Evolutionary conservation across 345 rosid species (phyloP).

Genomic region (Geranium brycei): DNA sequence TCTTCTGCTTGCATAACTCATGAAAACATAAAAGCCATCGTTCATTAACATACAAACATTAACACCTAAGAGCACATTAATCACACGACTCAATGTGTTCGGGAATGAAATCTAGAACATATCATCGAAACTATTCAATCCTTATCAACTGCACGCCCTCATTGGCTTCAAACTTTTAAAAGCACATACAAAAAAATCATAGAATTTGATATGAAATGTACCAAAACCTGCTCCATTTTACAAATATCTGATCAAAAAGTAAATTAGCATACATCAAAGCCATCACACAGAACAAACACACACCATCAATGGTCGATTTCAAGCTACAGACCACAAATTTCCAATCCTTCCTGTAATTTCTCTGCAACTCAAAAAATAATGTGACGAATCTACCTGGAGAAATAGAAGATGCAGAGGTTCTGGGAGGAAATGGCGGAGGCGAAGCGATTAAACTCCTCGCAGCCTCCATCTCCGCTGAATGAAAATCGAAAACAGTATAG

Average conservation of each 20-base stretch:
- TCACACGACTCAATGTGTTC: neutral
- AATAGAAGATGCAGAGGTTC: constrained; percentile 32
- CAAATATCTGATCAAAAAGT: too few relatives aligned
- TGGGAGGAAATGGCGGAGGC: constrained; percentile 43
- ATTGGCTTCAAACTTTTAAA: neutral
- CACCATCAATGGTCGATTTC: neutral
- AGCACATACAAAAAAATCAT: neutral
- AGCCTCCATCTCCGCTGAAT: constrained; percentile 40
- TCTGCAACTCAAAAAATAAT: neutral
- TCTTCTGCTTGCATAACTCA: neutral
- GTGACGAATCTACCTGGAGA: constrained; percentile 33
- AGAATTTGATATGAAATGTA: neutral
- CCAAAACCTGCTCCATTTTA: neutral
- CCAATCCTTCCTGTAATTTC: neutral
- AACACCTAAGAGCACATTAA: neutral
- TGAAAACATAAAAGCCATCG: neutral
- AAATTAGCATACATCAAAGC: neutral
- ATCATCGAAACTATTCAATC: neutral
- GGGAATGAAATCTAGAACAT: neutral
- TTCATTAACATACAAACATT: neutral
- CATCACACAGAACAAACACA: neutral
- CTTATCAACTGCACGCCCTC: neutral
- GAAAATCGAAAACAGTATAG: neutral
- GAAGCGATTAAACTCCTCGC: constrained; percentile 50
- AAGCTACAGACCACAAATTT: neutral